Conservation (phyloP, 257 asterid species). For the Striga asiatica region DNA sequence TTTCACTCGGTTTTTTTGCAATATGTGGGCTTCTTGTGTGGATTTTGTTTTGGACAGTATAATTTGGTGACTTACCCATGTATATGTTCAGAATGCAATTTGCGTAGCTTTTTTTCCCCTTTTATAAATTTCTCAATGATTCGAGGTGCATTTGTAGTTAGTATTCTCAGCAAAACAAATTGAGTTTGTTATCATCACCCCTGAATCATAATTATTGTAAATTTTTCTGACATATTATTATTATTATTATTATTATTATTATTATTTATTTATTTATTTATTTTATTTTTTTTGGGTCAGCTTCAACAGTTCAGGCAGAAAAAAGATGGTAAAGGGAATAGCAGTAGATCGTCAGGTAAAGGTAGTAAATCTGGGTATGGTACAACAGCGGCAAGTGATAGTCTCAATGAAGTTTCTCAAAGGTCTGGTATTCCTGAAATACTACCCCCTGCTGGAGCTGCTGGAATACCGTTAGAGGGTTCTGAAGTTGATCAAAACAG, state of each 20-base stretch:
- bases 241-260: background rate
- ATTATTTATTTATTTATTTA: constrained; percentile 1
- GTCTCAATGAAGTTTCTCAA: constrained; percentile 23
- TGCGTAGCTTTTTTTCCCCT: no score
- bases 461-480: constrained; percentile 26
- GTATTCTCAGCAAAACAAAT: no score
- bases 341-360: constrained; percentile 43
- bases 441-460: constrained; percentile 16
- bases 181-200: no score
- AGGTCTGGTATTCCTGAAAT: constrained; percentile 25
- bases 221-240: background rate
- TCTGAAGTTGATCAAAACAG: constrained; percentile 17
- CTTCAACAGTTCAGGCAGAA: constrained; percentile 93
- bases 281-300: constrained; percentile 32
- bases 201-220: no score
- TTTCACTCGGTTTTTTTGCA: no score
- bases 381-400: constrained; percentile 18
- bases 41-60: no score
- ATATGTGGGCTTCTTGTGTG: no score
- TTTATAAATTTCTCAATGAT: no score
- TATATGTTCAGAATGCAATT: no score
- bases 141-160: no score
- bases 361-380: constrained; percentile 51
- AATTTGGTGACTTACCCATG: no score
- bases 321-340: constrained; percentile 65